These are phyloP conservation scores for Podaxis sp. DNA, from an alignment of 768 basidiomycete genomes.

Conservation along the genomic window DNA sequence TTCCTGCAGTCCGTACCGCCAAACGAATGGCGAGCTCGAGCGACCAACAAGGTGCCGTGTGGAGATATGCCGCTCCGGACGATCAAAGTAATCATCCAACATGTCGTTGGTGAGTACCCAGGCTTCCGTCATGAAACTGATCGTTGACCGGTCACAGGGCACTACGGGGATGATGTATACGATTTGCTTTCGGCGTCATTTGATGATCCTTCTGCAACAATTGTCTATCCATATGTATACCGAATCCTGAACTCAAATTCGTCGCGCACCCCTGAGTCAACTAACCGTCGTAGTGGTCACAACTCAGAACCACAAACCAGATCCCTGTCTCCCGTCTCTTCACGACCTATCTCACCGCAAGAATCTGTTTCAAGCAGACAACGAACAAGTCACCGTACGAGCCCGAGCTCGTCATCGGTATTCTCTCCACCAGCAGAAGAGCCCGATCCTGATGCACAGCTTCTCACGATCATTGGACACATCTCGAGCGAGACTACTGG, in stretches of 20 bases:
- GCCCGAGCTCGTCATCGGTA: slow-evolving; percentile 63
- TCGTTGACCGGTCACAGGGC: slow-evolving; percentile 44
- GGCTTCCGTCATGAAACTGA: background rate
- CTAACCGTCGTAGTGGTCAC: slow-evolving; percentile 31
- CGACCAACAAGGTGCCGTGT: slow-evolving; percentile 88
- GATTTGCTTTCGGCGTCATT: slow-evolving; percentile 89
- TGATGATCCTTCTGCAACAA: slow-evolving; percentile 96
- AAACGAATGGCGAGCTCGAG: slow-evolving; percentile 93
- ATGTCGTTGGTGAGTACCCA: slow-evolving; percentile 80
- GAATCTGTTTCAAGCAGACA: slow-evolving; percentile 56
- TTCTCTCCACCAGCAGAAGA: slow-evolving; percentile 64
- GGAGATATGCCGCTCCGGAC: slow-evolving; percentile 98
- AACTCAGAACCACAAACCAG: slow-evolving; percentile 39
- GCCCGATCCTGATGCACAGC: slow-evolving; percentile 83
- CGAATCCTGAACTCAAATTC: slow-evolving; percentile 79
- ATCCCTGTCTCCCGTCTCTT: slow-evolving; percentile 59
- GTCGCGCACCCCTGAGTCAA: slow-evolving; percentile 40
- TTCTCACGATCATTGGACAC: slow-evolving; percentile 81
- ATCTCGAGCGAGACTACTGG: slow-evolving; percentile 89
- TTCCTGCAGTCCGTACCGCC: slow-evolving; percentile 93
- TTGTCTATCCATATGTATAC: slow-evolving; percentile 94
- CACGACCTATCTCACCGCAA: slow-evolving; percentile 71
- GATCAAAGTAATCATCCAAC: slow-evolving; percentile 97
- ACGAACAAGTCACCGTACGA: slow-evolving; percentile 67
- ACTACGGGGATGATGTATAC: slow-evolving; percentile 87